Base-by-base conservation (phyloP, 2,329 filamentous ascomycete genomes). In the Penicillium sp. region DNA sequence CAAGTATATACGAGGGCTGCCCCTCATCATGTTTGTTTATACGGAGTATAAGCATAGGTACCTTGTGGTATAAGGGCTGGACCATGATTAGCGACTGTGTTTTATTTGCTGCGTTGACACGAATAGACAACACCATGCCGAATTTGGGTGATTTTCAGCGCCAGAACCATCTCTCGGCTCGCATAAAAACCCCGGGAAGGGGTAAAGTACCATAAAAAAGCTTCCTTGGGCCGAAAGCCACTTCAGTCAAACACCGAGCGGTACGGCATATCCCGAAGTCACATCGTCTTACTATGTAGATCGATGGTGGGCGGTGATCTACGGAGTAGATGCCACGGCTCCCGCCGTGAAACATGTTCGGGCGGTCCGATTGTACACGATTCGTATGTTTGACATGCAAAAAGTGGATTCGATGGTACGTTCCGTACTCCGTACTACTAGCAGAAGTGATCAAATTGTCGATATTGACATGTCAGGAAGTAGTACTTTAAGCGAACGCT, bases 291-390 rank as follows among this genome's bases (percentile, higher is more conserved):
- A 36, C n/a, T 36, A 34, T 34, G 32, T 34, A 36, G 34, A 13
- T n/a, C 34, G 34, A 7, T 7, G 34, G n/a, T 36, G 34, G 34
- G 34, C 34, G 34, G n/a, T 36, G 34, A 36, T 36, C 31, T 8
- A 27, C 5, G 24, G 18, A 18, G 18, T 18, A 18, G 18, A 18
- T 34, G 36, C 40, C 18, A 42, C 39, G 18, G 31, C 41, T 14
- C 31, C 44, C 21, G 22, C 39, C 18, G 31, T 43, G 36, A 45
- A 29, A 29, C 48, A 50, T 31, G 40, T 50, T 50, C 21, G 40
- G 39, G 31, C 4, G 39, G 16, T 16, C 29, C 27, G 31, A 16
- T 44, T 45, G 36, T 24, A 45, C 42, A 39, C 16, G n/a, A 36
- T 24, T 51, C 34, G 4, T 10, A 48, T 24, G 38, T 50, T 18